phyloP scores from a whole-genome alignment of 345 rosid genomes.

The Salix arbutifolia region DNA sequence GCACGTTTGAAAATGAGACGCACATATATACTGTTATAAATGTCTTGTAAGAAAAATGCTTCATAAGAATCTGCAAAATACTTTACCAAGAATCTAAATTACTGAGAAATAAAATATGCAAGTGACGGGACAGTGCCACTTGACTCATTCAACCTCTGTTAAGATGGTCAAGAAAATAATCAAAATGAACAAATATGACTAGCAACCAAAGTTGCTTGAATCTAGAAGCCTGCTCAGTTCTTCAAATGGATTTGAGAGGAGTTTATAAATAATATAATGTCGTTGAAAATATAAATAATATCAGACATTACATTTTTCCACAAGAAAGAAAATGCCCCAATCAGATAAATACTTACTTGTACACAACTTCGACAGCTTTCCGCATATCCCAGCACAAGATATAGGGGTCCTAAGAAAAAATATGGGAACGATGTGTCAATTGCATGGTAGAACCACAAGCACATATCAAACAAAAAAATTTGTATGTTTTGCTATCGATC shows the following conservation, averaged over 20 bases:
- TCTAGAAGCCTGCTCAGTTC: background rate
- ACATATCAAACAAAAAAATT: background rate
- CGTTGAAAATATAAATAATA: background rate
- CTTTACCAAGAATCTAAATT: background rate
- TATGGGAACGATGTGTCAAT: slow-evolving; percentile 3
- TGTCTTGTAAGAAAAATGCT: background rate
- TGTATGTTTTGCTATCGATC: background rate
- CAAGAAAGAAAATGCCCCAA: background rate
- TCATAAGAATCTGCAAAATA: background rate
- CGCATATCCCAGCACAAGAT: slow-evolving; percentile 94
- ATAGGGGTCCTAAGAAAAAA: slow-evolving; percentile 69
- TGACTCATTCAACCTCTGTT: background rate
- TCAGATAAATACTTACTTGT: slow-evolving; percentile 53
- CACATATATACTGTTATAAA: background rate
- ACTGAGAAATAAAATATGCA: background rate
- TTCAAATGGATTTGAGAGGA: background rate
- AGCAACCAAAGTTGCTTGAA: background rate
- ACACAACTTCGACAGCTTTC: slow-evolving; percentile 78
- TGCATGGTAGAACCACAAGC: background rate
- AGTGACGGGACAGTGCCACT: background rate
- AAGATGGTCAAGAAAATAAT: background rate
- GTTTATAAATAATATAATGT: background rate
- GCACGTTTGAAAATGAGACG: background rate
- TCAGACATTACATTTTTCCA: background rate
- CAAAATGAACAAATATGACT: background rate